These are phyloP conservation scores for Russula brevipes DNA, from an alignment of 768 basidiomycete species.

Conservation along the genomic window DNA sequence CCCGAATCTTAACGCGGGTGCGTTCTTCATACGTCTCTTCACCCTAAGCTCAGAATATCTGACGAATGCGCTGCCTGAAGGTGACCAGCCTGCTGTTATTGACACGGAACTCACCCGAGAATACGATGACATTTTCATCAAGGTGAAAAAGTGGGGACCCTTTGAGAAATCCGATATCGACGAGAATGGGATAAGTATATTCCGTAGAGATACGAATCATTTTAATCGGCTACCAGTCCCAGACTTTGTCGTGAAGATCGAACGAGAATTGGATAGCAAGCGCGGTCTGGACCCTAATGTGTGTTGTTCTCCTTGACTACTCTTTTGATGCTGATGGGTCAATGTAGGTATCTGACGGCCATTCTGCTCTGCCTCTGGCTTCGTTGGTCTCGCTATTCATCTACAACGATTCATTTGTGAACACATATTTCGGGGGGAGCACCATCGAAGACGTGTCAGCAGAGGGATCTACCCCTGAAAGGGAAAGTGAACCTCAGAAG, in stretches of 20 bases:
- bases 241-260: not conserved
- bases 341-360: too few relatives aligned
- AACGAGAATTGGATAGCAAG: not conserved
- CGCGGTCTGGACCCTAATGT: not conserved
- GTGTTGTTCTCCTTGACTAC: not conserved
- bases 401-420: not conserved
- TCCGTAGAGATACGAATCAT: too few relatives aligned
- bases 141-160: too few relatives aligned
- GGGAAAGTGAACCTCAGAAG: too few relatives aligned
- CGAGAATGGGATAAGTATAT: too few relatives aligned
- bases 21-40: not conserved
- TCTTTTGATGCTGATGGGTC: not conserved
- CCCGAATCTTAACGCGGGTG: not conserved
- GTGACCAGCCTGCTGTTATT: not conserved
- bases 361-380: too few relatives aligned
- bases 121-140: not conserved
- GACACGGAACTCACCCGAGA: not conserved
- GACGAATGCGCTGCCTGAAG: not conserved
- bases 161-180: too few relatives aligned
- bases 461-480: too few relatives aligned
- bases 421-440: not conserved
- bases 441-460: too few relatives aligned
- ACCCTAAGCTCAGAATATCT: not conserved
- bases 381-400: rapidly evolving
- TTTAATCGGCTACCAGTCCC: too few relatives aligned